phyloP scores from a whole-genome alignment of 768 basidiomycete species.

The Cystofilobasidium macerans region DNA sequence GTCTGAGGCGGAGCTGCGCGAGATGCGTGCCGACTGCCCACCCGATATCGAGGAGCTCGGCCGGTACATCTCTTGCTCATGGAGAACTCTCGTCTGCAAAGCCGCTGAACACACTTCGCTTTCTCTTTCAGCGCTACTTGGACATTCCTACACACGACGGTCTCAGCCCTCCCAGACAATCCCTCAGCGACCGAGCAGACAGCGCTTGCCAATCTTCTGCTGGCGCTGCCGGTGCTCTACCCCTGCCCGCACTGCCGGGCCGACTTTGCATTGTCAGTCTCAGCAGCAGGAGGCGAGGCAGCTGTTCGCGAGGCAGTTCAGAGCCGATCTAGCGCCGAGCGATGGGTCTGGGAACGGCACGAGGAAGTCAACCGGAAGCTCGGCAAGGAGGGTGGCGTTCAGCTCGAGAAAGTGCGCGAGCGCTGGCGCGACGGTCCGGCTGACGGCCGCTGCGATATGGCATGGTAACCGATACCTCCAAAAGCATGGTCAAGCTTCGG shows the following conservation, averaged over 20 bases:
- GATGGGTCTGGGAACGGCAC: constrained; percentile 20
- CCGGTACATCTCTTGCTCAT: constrained; percentile 8
- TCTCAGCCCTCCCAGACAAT: not conserved
- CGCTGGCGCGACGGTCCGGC: constrained; percentile 18
- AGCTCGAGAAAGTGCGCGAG: constrained; percentile 4
- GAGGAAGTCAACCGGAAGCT: constrained; percentile 23
- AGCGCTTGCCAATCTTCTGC: constrained; percentile 4
- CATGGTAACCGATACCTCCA: too few relatives aligned
- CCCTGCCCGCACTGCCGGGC: constrained; percentile 21
- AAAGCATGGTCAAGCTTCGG: too few relatives aligned
- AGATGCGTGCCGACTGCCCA: constrained; percentile 21
- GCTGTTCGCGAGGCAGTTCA: constrained; percentile 6
- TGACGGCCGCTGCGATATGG: not conserved
- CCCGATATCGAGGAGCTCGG: constrained; percentile 26
- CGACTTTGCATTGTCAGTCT: constrained; percentile 3
- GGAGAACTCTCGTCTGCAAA: too few relatives aligned
- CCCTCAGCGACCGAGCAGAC: not conserved
- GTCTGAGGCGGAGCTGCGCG: constrained; percentile 17
- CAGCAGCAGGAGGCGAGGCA: constrained; percentile 3
- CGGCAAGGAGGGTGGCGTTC: constrained; percentile 13
- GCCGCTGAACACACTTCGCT: not conserved
- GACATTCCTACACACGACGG: constrained; percentile 20
- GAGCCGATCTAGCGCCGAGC: constrained; percentile 11
- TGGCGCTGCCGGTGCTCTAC: constrained; percentile 16
- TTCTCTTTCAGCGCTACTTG: constrained; percentile 13